These are phyloP conservation scores for Fraxinus nigra DNA, from an alignment of 305 asterid genomes.

Conservation along the genomic window DNA sequence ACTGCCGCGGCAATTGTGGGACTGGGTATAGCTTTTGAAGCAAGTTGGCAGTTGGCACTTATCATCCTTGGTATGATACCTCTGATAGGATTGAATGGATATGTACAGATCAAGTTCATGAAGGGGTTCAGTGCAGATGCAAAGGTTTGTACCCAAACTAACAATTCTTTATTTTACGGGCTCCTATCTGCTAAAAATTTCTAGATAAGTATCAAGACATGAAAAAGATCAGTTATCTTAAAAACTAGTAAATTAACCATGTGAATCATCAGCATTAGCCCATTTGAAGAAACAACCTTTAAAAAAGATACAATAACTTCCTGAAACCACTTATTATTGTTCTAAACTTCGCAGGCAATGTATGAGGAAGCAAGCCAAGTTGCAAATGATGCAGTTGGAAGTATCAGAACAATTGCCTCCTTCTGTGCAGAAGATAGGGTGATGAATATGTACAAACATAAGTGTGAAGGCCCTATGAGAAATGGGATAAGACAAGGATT, in stretches of 20 bases:
- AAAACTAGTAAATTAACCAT: not conserved
- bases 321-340: not conserved
- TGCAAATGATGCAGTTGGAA: constrained; percentile 83
- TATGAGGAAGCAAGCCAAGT: constrained; percentile 92
- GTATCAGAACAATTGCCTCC: constrained; percentile 82
- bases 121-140: constrained; percentile 94
- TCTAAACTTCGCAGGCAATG: constrained; percentile 45
- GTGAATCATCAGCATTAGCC: not conserved
- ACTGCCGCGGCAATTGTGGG: constrained; percentile 56
- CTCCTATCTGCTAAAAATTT: not conserved
- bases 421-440: constrained; percentile 85
- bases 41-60: constrained; percentile 94
- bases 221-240: not conserved
- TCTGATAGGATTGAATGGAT: constrained; percentile 65
- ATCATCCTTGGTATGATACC: constrained; percentile 79
- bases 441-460: constrained; percentile 56
- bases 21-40: constrained; percentile 65
- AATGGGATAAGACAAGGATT: constrained; percentile 67
- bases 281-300: not conserved
- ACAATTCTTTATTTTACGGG: not conserved
- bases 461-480: constrained; percentile 72
- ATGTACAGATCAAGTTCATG: constrained; percentile 63
- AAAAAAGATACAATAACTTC: not conserved
- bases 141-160: constrained; percentile 43
- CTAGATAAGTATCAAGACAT: not conserved